Conservation (phyloP, 176 grass and related monocot genomes). For the Bonia amplexicaulis region DNA sequence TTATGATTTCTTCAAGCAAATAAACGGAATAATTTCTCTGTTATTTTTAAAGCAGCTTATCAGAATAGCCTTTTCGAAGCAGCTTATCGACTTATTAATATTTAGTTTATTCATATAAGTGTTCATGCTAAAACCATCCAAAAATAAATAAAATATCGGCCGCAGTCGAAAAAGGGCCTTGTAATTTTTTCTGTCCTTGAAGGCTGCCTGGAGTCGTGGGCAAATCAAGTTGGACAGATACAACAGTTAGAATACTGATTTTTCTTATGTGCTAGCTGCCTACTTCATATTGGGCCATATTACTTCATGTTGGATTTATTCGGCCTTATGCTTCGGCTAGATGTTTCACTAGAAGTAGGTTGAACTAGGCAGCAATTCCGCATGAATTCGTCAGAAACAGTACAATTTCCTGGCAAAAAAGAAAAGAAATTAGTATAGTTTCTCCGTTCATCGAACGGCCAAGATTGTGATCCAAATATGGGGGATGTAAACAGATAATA, state of each 20-base stretch:
- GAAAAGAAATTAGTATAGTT: not conserved
- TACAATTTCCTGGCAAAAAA: not conserved
- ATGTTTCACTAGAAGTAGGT: not conserved
- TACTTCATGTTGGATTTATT: not conserved
- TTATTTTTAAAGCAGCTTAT: too few relatives aligned
- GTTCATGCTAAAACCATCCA: too few relatives aligned
- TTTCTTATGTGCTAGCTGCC: not conserved
- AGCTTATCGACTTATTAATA: too few relatives aligned
- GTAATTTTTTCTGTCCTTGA: not conserved
- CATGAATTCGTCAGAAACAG: not conserved
- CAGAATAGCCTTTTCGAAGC: too few relatives aligned
- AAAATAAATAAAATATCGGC: too few relatives aligned
- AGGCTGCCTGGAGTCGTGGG: slow-evolving; percentile 12
- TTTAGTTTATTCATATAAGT: too few relatives aligned
- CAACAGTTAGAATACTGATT: not conserved
- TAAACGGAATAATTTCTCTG: too few relatives aligned
- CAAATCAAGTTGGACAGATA: not conserved
- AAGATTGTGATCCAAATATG: too few relatives aligned
- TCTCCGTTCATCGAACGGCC: too few relatives aligned
- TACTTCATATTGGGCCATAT: not conserved
- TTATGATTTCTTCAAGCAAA: too few relatives aligned
- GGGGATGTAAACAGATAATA: too few relatives aligned
- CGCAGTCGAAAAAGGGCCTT: too few relatives aligned
- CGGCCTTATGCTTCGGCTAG: not conserved
- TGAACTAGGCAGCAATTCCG: not conserved